These are phyloP conservation scores for Pisolithus albus DNA, from an alignment of 768 basidiomycete genomes.

Conservation along the genomic window DNA sequence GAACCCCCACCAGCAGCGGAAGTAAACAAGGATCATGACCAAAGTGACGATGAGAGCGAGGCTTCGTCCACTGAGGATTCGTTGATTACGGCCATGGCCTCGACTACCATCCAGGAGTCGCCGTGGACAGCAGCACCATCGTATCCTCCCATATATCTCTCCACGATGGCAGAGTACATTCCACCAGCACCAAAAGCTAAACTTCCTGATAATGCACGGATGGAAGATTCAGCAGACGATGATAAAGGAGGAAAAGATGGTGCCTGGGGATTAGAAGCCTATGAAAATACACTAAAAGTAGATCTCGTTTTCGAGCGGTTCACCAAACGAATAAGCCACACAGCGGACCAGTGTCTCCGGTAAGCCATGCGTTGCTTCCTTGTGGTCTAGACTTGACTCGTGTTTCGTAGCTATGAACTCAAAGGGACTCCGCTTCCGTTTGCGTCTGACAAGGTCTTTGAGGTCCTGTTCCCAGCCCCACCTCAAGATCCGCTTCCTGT, in stretches of 20 bases:
- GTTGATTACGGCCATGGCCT: conserved; percentile 52
- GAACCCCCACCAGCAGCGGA: conserved; percentile 4
- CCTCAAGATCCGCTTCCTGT: conserved; percentile 40
- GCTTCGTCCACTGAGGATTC: conserved; percentile 39
- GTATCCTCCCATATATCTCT: conserved; percentile 66
- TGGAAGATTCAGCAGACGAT: conserved; percentile 38
- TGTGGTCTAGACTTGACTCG: background rate
- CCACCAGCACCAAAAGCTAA: conserved; percentile 49
- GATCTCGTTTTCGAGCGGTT: conserved; percentile 88
- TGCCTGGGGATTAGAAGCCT: conserved; percentile 63
- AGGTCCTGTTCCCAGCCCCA: conserved; percentile 64
- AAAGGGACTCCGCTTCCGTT: conserved; percentile 80
- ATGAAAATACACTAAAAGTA: conserved; percentile 72
- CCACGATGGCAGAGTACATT: conserved; percentile 67
- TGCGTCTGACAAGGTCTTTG: conserved; percentile 67
- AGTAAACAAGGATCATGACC: conserved; percentile 14
- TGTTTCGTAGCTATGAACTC: conserved; percentile 69
- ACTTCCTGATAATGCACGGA: conserved; percentile 30
- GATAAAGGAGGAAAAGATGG: conserved; percentile 41
- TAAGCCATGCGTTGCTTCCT: conserved; percentile 23
- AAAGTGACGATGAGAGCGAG: conserved; percentile 32
- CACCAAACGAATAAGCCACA: conserved; percentile 58
- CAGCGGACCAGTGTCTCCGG: conserved; percentile 85
- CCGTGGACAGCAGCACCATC: conserved; percentile 62
- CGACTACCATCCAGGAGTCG: conserved; percentile 48